Conservation (phyloP, 331 rosid genomes). For the Quercus lobata region DNA sequence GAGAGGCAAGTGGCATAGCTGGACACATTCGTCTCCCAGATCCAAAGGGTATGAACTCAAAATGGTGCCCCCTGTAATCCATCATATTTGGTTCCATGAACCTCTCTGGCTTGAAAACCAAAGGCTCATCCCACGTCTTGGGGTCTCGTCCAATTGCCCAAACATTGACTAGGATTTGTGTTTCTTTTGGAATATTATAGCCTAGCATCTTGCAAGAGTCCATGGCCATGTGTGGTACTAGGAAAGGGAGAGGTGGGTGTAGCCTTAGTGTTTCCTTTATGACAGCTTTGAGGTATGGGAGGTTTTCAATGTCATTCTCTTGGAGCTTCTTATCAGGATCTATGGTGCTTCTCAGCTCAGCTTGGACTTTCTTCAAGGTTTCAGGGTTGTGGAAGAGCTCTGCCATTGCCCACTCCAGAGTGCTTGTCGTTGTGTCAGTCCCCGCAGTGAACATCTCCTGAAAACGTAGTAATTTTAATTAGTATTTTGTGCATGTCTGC, state of each 20-base stretch:
- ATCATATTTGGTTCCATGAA: conserved; percentile 36
- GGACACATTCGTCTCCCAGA: conserved; percentile 89
- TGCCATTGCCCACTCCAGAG: conserved; percentile 90
- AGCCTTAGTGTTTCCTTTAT: conserved; percentile 84
- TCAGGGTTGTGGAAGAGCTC: conserved; percentile 77
- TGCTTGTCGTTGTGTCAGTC: conserved; percentile 87
- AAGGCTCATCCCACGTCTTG: conserved; percentile 60
- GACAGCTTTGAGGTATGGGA: conserved; percentile 71
- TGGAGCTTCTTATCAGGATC: conserved; percentile 33
- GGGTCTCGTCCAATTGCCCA: conserved; percentile 94
- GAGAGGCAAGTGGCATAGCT: conserved; percentile 72
- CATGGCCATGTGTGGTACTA: conserved; percentile 89
- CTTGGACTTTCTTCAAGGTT: conserved; percentile 51
- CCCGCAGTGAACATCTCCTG: conserved; percentile 95
- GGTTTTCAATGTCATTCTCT: conserved; percentile 60
- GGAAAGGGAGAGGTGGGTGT: conserved; percentile 89
- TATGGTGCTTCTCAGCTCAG: conserved; percentile 54
- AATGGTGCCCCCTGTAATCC: conserved; percentile 73
- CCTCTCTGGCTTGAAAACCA: conserved; percentile 71
- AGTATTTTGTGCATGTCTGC: too few relatives aligned
- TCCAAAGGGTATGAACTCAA: conserved; percentile 79
- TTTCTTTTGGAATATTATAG: conserved; percentile 54
- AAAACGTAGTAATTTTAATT: neutral
- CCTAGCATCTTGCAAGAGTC: conserved; percentile 51
- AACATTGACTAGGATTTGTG: conserved; percentile 73